Evolutionary conservation across 108 stramenopile genomes (phyloP), one percentile per base, ranked within the genome.

Genomic region (Epithemia pelagica): DNA sequence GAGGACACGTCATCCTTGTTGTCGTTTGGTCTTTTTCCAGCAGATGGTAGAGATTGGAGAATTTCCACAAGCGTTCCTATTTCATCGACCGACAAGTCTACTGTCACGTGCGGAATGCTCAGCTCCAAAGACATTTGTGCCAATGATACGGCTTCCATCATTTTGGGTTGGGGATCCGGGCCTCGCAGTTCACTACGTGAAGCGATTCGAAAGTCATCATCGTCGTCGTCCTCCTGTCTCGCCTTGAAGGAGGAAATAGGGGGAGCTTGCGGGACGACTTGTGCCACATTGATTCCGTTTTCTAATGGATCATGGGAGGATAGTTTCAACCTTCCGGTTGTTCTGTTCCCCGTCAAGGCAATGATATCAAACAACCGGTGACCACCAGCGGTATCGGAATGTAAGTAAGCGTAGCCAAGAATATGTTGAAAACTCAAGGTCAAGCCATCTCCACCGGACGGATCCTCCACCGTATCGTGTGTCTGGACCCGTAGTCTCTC

Each of bases 231-330:
- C 52, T 86, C 81, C 74, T 92, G 86, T 21, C 83, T 69, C 27
- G 85, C 81, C 59, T 90, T 92, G 54, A 86, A 81, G 15, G 86
- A 84, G 27, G 88, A 85, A 27, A 92, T 77, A 20, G 83, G 63
- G 19, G 85, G 79, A 8, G 86, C 77, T 26, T 77, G 66, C 10
- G 91, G 88, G 66, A 92, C 87, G 21, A 33, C n/a, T n/a, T n/a
- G n/a, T n/a, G n/a, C n/a, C n/a, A n/a, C n/a, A n/a, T n/a, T n/a
- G n/a, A n/a, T n/a, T n/a, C n/a, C n/a, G n/a, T n/a, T n/a, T n/a
- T n/a, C n/a, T n/a, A n/a, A n/a, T n/a, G n/a, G n/a, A n/a, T n/a
- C n/a, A n/a, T n/a, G n/a, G n/a, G n/a, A n/a, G n/a, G n/a, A n/a
- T n/a, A n/a, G n/a, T n/a, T 59, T 24, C 26, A 62, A 65, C 52